Conservation (phyloP, 495 filamentous ascomycete genomes). For the Saxispiralis lemnorum region DNA sequence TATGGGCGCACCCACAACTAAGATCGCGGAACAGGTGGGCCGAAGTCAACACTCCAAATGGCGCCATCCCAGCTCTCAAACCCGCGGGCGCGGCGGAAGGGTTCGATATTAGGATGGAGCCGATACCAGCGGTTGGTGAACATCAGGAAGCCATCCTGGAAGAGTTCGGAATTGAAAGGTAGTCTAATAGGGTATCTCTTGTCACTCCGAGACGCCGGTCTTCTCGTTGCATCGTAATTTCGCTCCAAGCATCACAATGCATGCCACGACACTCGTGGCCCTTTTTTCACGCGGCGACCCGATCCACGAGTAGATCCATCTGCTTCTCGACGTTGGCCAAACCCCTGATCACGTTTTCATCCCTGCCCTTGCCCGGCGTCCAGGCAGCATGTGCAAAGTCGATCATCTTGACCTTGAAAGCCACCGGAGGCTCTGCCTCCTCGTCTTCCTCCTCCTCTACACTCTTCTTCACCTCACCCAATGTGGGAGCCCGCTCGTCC, state of each 20-base stretch:
- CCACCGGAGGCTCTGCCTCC: conserved; percentile 48
- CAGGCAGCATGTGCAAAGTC: conserved; percentile 91
- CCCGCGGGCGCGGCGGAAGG: conserved; percentile 24
- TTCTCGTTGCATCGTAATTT: not conserved
- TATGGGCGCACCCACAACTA: conserved; percentile 34
- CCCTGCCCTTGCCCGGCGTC: conserved; percentile 69
- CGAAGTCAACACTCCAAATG: conserved; percentile 28
- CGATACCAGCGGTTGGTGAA: conserved; percentile 13
- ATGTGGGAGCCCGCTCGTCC: conserved; percentile 14
- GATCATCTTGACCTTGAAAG: conserved; percentile 74
- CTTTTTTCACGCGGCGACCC: too few species aligned
- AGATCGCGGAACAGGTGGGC: conserved; percentile 30
- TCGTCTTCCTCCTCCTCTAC: conserved; percentile 38
- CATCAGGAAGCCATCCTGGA: conserved; percentile 11
- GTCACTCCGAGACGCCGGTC: not conserved
- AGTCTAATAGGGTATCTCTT: not conserved
- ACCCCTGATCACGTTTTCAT: conserved; percentile 67
- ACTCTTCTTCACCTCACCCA: conserved; percentile 18
- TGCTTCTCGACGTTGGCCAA: conserved; percentile 56
- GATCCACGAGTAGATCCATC: conserved; percentile 26
- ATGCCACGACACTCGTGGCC: not conserved
- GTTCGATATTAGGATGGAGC: conserved; percentile 13
- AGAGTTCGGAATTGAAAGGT: conserved; percentile 14
- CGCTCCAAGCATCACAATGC: not conserved
- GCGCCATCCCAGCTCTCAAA: conserved; percentile 27